phyloP scores from a whole-genome alignment of 306 rosid species.

The Gillenia trifoliata region DNA sequence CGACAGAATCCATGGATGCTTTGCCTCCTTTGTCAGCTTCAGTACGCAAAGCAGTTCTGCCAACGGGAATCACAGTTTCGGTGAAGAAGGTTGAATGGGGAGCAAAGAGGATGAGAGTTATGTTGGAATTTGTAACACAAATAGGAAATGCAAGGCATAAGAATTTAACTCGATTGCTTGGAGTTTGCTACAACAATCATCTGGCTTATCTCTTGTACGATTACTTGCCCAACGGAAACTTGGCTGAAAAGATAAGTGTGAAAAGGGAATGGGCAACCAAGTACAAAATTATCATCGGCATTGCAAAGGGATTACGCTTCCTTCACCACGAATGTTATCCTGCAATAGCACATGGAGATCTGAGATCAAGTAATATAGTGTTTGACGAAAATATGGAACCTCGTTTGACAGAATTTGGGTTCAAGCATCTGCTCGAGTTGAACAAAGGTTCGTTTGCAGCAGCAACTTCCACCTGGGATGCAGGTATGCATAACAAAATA shows the following conservation, averaged over 20 bases:
- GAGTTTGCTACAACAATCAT: constrained; percentile 73
- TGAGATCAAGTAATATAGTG: constrained; percentile 70
- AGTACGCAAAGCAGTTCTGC: constrained; percentile 66
- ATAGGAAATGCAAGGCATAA: constrained; percentile 73
- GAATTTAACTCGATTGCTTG: constrained; percentile 61
- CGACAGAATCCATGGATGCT: constrained; percentile 40
- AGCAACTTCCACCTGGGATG: constrained; percentile 34
- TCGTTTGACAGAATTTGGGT: constrained; percentile 75
- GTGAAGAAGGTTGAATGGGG: constrained; percentile 78
- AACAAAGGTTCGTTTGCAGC: constrained; percentile 40
- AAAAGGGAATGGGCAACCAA: constrained; percentile 69
- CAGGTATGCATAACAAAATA: constrained; percentile 44
- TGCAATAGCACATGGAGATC: constrained; percentile 77
- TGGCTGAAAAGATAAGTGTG: constrained; percentile 61
- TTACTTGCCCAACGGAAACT: constrained; percentile 68
- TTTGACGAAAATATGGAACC: constrained; percentile 93
- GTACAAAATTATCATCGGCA: constrained; percentile 56
- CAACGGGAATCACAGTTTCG: constrained; percentile 80
- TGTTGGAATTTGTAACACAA: constrained; percentile 45
- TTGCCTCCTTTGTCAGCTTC: constrained; percentile 39
- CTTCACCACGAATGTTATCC: constrained; percentile 90
- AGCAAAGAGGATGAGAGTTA: constrained; percentile 34
- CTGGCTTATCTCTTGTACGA: constrained; percentile 74
- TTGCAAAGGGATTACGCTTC: constrained; percentile 75
- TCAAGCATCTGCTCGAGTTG: constrained; percentile 51